Base-by-base conservation (phyloP, 2,329 filamentous ascomycete species). In the Colletotrichum theobromicola region DNA sequence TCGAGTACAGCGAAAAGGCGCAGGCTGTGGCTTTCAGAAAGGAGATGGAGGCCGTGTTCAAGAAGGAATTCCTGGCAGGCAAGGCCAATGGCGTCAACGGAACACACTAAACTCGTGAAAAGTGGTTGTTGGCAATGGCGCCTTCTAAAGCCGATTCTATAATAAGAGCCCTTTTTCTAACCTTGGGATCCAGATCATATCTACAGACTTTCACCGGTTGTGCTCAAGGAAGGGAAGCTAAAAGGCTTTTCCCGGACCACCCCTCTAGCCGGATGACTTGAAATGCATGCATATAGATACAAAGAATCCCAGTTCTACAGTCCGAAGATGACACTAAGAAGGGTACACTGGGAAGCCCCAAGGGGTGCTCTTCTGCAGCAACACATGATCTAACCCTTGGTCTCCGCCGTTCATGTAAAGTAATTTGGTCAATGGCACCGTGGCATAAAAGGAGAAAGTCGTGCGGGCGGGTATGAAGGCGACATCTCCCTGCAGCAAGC, bases 11-110 rank as follows among this genome's bases (percentile, higher is more conserved):
- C 55, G 82, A 82, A 60, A 79, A 82, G 68, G 77, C 77, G 7
- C 83, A 86, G 76, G 84, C 82, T 9, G 83, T 87, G 24, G 79
- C 81, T 1, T 80, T 87, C 24, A 78, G 85, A 24, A 83, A 83
- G 60, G 85, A 87, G 79, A 86, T 87, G 86, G 84, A 87, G 78
- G 80, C 80, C 6, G 42, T 85, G 4, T 86, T 82, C 75, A 79
- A 77, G 76, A 77, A 78, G 58, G 76, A 80, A 64, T 80, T 79
- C n/a, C 34, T 53, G 65, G 60, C 74, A n/a, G 18, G 28, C 28
- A 60, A 21, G 15, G 18, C 28, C 16, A 34, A 60, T 2, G 57
- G 57, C 4, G 10, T 34, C 4, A 34, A 60, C 9, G 28, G 57
- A 8, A 32, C n/a, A 21, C 57, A 24, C 30, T 60, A 24, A n/a